Evolutionary conservation across 1,284 basidiomycete species (phyloP).

Genomic region (Rhodofomes roseus): DNA sequence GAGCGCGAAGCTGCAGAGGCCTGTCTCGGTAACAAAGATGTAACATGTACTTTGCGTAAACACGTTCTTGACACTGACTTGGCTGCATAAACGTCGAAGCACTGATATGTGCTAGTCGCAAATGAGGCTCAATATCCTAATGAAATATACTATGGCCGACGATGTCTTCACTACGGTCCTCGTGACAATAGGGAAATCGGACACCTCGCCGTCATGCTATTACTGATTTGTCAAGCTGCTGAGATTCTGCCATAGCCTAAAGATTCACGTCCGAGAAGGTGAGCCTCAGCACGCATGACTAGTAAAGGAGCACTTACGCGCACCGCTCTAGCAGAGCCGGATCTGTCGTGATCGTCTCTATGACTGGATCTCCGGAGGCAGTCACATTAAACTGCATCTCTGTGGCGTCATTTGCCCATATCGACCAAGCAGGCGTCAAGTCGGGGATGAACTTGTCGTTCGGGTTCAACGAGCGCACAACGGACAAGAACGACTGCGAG

Average conservation of each 20-base stretch:
- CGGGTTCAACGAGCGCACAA: background rate
- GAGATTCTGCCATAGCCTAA: background rate
- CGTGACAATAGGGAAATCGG: too few relatives aligned
- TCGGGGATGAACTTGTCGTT: background rate
- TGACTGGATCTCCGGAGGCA: background rate
- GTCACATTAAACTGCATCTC: background rate
- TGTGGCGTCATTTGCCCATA: background rate
- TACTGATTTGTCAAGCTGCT: background rate
- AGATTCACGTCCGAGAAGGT: background rate
- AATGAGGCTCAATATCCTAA: too few relatives aligned
- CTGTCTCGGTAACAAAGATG: too few relatives aligned
- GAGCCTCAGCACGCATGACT: background rate
- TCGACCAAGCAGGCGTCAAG: background rate
- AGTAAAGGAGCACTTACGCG: background rate
- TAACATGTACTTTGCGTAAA: too few relatives aligned
- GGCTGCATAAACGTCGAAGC: too few relatives aligned
- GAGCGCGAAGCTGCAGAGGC: too few relatives aligned
- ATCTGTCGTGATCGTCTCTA: background rate
- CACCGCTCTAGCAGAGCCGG: background rate
- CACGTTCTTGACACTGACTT: too few relatives aligned
- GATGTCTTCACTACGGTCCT: too few relatives aligned
- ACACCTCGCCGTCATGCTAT: too few relatives aligned
- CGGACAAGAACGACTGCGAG: background rate
- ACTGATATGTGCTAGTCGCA: too few relatives aligned
- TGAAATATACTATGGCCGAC: too few relatives aligned